Conservation (phyloP, 441 rosid species). For the Arabidopsis hybrid region DNA sequence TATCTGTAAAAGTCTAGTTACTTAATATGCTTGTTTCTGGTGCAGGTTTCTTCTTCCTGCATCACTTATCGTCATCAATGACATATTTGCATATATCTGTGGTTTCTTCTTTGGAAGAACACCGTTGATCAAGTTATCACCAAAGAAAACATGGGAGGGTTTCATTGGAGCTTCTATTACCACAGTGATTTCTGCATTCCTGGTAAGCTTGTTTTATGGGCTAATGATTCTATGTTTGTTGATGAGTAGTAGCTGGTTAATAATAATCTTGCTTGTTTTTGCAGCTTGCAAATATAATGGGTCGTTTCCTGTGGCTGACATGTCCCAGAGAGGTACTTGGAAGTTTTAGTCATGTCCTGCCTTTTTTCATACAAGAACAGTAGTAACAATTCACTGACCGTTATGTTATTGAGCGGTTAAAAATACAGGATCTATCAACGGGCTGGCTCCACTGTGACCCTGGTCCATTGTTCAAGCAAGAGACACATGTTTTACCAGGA, state of each 20-base stretch:
- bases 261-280: constrained; percentile 28
- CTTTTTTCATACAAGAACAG: constrained; percentile 1
- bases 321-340: constrained; percentile 86
- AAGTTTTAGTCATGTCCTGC: constrained; percentile 16
- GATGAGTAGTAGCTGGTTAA: not conserved
- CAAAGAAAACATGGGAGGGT: constrained; percentile 99
- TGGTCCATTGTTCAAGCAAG: constrained; percentile 80
- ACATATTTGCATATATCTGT: constrained; percentile 77
- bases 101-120: constrained; percentile 97
- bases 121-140: constrained; percentile 91
- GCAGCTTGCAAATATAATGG: constrained; percentile 90
- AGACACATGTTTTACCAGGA: constrained; percentile 56
- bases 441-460: constrained; percentile 97
- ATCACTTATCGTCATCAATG: constrained; percentile 80
- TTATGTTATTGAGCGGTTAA: not conserved
- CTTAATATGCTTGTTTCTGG: constrained; percentile 5
- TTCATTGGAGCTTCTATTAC: constrained; percentile 87
- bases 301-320: constrained; percentile 85
- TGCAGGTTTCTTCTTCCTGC: constrained; percentile 96
- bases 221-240: not conserved
- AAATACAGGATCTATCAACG: constrained; percentile 79
- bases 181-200: constrained; percentile 83
- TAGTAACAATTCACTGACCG: constrained; percentile 19
- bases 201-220: constrained; percentile 52
- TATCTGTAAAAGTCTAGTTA: constrained; percentile 16